Evolutionary conservation across 495 filamentous ascomycete genomes (phyloP).

Genomic region (Baudoinia panamericana): DNA sequence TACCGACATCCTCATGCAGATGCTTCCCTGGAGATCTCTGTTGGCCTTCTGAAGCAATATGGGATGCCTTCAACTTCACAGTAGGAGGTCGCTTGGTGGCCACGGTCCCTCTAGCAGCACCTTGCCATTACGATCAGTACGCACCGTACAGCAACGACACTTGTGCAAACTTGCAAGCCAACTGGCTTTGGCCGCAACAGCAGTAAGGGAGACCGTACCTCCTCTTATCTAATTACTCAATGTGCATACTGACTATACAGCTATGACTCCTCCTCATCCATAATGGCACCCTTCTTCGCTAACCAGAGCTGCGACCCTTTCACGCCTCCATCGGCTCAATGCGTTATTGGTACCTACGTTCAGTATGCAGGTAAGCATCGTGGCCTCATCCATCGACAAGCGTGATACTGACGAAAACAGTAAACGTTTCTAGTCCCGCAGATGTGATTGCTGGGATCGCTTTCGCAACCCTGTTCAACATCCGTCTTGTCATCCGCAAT

Average conservation of each 20-base stretch:
- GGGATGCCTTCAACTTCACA: slow-evolving; percentile 18
- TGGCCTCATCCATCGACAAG: not conserved
- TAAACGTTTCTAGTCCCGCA: slow-evolving; percentile 13
- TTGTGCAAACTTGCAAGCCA: slow-evolving; percentile 11
- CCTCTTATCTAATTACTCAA: slow-evolving; percentile 1
- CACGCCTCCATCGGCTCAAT: slow-evolving; percentile 2
- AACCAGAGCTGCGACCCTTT: slow-evolving; percentile 20
- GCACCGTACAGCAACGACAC: slow-evolving; percentile 4
- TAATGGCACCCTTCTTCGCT: slow-evolving; percentile 23
- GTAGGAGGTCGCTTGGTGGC: slow-evolving; percentile 20
- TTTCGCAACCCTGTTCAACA: slow-evolving; percentile 41
- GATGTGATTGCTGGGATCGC: slow-evolving; percentile 37
- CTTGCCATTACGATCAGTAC: slow-evolving; percentile 13
- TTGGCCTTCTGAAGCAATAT: slow-evolving; percentile 13
- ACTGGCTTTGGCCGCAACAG: slow-evolving; percentile 14
- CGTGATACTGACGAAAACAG: not conserved
- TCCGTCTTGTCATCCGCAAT: slow-evolving; percentile 53
- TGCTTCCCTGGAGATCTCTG: slow-evolving; percentile 20
- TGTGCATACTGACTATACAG: slow-evolving; percentile 4
- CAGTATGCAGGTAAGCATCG: slow-evolving; percentile 8
- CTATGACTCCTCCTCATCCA: slow-evolving; percentile 15
- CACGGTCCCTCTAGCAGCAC: slow-evolving; percentile 14
- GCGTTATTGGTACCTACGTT: slow-evolving; percentile 18
- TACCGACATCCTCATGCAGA: slow-evolving; percentile 6
- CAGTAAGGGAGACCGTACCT: slow-evolving; percentile 3